A percentile compares a stretch with the other conserved stretches of the same genome.
phyloP scores from a whole-genome alignment of 2,329 filamentous ascomycete genomes.

The Aspergillus pseudoviridinutans region DNA sequence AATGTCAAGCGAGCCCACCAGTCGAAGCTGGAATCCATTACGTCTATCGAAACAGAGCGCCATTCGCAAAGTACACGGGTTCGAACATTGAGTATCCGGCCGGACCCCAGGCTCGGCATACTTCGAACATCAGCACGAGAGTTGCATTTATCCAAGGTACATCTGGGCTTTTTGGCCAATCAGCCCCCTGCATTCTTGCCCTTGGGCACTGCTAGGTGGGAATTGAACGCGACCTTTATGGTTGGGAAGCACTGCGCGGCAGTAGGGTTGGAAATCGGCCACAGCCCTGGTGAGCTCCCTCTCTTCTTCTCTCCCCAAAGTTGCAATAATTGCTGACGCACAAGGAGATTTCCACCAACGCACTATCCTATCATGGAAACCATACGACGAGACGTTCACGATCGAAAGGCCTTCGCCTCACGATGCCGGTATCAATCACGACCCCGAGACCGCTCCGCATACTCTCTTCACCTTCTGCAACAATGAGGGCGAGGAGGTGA shows the following conservation, averaged over 20 bases:
- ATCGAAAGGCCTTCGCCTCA: conserved; percentile 33
- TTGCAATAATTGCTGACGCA: conserved; percentile 14
- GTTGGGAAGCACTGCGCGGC: conserved; percentile 21
- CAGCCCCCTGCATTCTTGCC: neutral
- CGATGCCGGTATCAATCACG: conserved; percentile 35
- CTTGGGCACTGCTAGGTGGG: conserved; percentile 20
- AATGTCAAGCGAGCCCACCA: conserved; percentile 36
- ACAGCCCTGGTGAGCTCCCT: conserved; percentile 16
- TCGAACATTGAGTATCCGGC: conserved; percentile 41
- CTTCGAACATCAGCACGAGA: conserved; percentile 25
- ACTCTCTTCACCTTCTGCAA: conserved; percentile 42
- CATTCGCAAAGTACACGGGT: conserved; percentile 32
- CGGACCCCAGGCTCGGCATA: conserved; percentile 22
- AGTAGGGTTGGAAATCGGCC: conserved; percentile 29
- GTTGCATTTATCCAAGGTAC: neutral
- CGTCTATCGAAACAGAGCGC: conserved; percentile 35
- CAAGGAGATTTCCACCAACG: conserved; percentile 8
- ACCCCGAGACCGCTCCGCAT: conserved; percentile 38
- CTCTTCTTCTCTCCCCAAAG: neutral
- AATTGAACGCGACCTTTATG: conserved; percentile 23
- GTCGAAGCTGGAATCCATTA: conserved; percentile 38
- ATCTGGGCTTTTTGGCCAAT: neutral
- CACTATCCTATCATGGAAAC: conserved; percentile 41
- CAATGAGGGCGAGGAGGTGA: conserved; percentile 12
- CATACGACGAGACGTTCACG: conserved; percentile 37